Evolutionary conservation across 768 basidiomycete species (phyloP), one percentile per base, ranked within the genome.

Genomic region (Hypsizygus marmoreus): DNA sequence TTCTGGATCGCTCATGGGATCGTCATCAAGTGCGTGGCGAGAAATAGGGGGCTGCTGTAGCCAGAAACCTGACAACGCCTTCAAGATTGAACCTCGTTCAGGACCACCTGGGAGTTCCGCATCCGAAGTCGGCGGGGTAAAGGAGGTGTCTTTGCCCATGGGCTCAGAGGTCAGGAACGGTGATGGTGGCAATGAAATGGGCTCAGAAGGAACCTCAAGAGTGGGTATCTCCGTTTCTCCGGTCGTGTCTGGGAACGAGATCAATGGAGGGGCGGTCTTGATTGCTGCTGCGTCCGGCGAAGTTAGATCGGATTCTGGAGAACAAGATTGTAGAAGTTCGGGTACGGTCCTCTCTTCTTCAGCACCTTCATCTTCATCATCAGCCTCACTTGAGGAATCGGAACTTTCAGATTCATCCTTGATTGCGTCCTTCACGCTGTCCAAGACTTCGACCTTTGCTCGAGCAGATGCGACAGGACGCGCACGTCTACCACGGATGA

Each of bases 371-470:
- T 72, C 76, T 62, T 80, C 78, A 50, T 80, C 77, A 46, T 80
- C 78, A 14, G 78, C 78, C 57, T 77, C 76, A 49, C 74, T 78
- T 63, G 55, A 82, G 9, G 83, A 79, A 53, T 88, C 84, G 3
- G 84, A 84, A 47, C 74, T 75, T 40, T 89, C 88, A 16, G 85
- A 85, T 53, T 89, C 91, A 56, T 91, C 90, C 40, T 77, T 78
- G 60, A 97, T 89, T 1, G 90, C 95, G 57, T 97, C 94, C 60
- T 88, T 86, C 57, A 97, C 80, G 58, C 91, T 94, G 42, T 90
- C 86, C 19, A 97, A 76, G 24, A 97, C 79, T 59, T 94, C 85
- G 1, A 95, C 91, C 57, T 85, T 92, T 12, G 91, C 93, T 34
- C 85, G 81, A 12, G 94, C 87, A 19, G 86, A 86, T 14, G 89